phyloP scores from a whole-genome alignment of 257 asterid species.

The Dorcoceras hygrometricum region DNA sequence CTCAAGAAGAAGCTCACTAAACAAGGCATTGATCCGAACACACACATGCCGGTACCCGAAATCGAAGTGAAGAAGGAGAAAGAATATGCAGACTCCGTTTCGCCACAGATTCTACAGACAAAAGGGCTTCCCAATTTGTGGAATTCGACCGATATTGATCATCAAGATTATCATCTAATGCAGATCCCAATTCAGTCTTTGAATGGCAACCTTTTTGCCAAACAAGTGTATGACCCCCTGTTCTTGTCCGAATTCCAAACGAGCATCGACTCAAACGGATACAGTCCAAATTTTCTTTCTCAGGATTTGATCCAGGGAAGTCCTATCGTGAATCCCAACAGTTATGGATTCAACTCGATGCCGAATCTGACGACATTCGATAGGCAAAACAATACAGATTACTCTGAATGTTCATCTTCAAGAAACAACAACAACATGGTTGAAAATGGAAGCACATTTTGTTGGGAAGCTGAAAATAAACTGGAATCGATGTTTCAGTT shows the following conservation, averaged over 20 bases:
- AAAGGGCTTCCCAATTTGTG: constrained; percentile 33
- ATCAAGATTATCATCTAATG: constrained; percentile 23
- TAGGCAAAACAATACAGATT: constrained; percentile 27
- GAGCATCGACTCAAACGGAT: constrained; percentile 33
- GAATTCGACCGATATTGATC: constrained; percentile 25
- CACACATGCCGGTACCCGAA: constrained; percentile 53
- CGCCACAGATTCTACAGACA: constrained; percentile 27
- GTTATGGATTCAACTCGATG: constrained; percentile 39
- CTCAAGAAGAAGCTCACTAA: constrained; percentile 71
- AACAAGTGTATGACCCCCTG: constrained; percentile 58
- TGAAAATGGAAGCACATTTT: constrained; percentile 29
- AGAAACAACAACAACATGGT: constrained; percentile 29
- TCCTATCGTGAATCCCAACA: constrained; percentile 2
- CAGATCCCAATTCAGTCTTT: constrained; percentile 23
- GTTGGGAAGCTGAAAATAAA: constrained; percentile 52
- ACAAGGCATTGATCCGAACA: constrained; percentile 80
- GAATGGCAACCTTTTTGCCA: constrained; percentile 23
- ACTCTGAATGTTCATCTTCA: constrained; percentile 32
- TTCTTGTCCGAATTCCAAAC: constrained; percentile 57
- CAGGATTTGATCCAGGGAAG: constrained; percentile 25
- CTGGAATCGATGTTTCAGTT: constrained; percentile 48
- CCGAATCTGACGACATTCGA: constrained; percentile 43
- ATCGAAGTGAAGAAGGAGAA: constrained; percentile 26
- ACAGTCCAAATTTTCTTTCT: constrained; percentile 26
- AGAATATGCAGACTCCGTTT: constrained; percentile 21